Base-by-base conservation (phyloP, 208 protist genomes). In the Wallacemonas rigidus region DNA sequence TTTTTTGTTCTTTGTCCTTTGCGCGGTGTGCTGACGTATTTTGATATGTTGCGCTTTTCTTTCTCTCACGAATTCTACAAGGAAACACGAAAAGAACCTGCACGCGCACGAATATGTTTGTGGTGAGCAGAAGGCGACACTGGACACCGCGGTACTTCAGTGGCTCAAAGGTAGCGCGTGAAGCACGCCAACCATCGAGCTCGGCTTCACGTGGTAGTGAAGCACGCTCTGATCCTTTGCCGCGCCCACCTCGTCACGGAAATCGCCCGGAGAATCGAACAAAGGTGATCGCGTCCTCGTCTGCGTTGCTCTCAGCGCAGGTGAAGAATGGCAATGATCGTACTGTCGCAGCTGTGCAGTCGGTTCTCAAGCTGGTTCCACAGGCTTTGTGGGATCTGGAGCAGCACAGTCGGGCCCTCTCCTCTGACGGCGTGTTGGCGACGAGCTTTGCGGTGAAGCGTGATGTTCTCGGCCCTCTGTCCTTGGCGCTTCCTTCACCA, bases 121-220 rank as follows among this genome's bases (percentile, higher is more conserved):
- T 47, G 2, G 75, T 69, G 11, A 75, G 79, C 1, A 11, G 57
- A 35, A 35, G 71, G 45, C 67, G 75, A 8, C 75, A 76, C 1
- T 91, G 86, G 86, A 72, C 77, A 12, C 83, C 86, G 14, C 56
- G 69, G 11, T 89, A 91, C 76, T 86, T 87, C 54, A 69, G 67
- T 36, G 48, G 35, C 14, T 41, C 17, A 5, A 56, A 26, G 53
- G 53, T 17, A 7, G 53, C 53, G 50, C 11, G 65, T 48, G 2
- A 54, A 57, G 38, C 35, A 45, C 26, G 58, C 71, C 6, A 50
- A 51, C 6, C 61, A 67, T 7, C 65, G 57, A 35, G 60, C 67
- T 9, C 64, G 51, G 26, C 26, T 26, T 26, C 26, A 0, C 26
- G 26, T 0, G 26, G 26, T 26, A 26, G 26, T 26, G 26, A 0